Percentiles rank a stretch among this genome's conserved stretches.
These are phyloP conservation scores for Rhodotorula glutinis DNA, from an alignment of 1,284 basidiomycete genomes.

Conservation along the genomic window DNA sequence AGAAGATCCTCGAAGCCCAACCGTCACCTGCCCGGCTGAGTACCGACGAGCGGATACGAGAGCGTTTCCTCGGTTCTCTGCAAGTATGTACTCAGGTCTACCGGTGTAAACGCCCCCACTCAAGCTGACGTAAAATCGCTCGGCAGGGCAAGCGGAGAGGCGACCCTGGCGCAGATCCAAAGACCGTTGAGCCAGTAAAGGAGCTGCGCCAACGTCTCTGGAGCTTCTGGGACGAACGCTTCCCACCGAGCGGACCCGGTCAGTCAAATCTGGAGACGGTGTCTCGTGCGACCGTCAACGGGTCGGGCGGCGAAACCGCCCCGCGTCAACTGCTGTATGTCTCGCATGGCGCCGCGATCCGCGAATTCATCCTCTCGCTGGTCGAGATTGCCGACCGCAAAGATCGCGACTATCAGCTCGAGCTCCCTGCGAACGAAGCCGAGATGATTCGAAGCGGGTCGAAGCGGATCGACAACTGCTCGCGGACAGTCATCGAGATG, in stretches of 20 bases:
- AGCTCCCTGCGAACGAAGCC: conserved; percentile 15
- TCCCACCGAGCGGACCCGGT: conserved; percentile 6
- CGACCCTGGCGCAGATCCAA: conserved; percentile 23
- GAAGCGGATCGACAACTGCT: conserved; percentile 39
- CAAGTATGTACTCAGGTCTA: neutral
- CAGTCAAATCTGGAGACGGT: neutral
- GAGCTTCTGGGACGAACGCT: conserved; percentile 37
- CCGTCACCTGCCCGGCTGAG: neutral
- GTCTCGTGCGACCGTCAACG: neutral
- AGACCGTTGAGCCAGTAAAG: conserved; percentile 32
- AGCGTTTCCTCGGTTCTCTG: conserved; percentile 30
- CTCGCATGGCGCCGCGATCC: conserved; percentile 41
- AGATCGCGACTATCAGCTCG: conserved; percentile 11
- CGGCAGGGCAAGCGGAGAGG: conserved; percentile 34
- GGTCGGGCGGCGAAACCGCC: neutral
- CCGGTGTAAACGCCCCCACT: too few species aligned
- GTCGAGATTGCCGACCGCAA: conserved; percentile 1
- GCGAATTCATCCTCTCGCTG: conserved; percentile 34
- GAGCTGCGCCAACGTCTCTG: conserved; percentile 29
- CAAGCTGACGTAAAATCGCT: too few species aligned
- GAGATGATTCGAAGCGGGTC: conserved; percentile 19
- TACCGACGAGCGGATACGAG: conserved; percentile 31
- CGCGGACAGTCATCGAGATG: conserved; percentile 35
- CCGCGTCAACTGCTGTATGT: conserved; percentile 27
- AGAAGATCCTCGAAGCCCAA: conserved; percentile 24